Percentiles rank a stretch among this genome's conserved stretches.
These are phyloP conservation scores for Colletotrichum orchidophilum DNA, from an alignment of 2,329 filamentous ascomycete species.

Conservation along the genomic window DNA sequence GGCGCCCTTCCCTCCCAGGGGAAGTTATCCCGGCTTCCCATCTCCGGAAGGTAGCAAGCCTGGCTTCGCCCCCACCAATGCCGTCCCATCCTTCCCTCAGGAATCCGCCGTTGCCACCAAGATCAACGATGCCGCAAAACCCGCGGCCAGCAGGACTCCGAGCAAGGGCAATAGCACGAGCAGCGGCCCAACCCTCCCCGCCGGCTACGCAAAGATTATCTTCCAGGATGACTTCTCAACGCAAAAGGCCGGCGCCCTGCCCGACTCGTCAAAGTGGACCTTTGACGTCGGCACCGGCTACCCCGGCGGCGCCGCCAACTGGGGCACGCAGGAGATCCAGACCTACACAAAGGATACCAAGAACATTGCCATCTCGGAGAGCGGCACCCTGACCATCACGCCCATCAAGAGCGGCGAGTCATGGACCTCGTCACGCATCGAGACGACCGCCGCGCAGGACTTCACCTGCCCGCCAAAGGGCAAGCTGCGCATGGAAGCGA, in stretches of 20 bases:
- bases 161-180: not conserved
- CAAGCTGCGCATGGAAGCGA: slow-evolving; percentile 49
- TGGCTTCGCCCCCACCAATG: not conserved
- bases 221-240: slow-evolving; percentile 44
- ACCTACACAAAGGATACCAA: slow-evolving; percentile 50
- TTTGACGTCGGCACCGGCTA: slow-evolving; percentile 56
- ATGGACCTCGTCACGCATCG: slow-evolving; percentile 57
- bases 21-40: not conserved
- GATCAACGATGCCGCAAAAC: not conserved
- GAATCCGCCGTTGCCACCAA: not conserved
- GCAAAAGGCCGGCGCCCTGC: slow-evolving; percentile 41
- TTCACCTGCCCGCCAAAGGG: slow-evolving; percentile 45
- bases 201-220: slow-evolving; percentile 36
- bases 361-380: slow-evolving; percentile 52
- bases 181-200: slow-evolving; percentile 21
- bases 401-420: slow-evolving; percentile 39
- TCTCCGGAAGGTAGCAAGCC: not conserved
- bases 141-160: not conserved
- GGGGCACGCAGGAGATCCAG: slow-evolving; percentile 60
- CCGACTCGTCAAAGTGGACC: slow-evolving; percentile 53
- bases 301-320: slow-evolving; percentile 53
- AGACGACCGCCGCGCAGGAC: slow-evolving; percentile 46
- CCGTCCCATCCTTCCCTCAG: not conserved
- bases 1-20: not conserved
- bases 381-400: slow-evolving; percentile 34